Evolutionary conservation across 1,139 yeast species (phyloP).

Genomic region (Taphrina communis): DNA sequence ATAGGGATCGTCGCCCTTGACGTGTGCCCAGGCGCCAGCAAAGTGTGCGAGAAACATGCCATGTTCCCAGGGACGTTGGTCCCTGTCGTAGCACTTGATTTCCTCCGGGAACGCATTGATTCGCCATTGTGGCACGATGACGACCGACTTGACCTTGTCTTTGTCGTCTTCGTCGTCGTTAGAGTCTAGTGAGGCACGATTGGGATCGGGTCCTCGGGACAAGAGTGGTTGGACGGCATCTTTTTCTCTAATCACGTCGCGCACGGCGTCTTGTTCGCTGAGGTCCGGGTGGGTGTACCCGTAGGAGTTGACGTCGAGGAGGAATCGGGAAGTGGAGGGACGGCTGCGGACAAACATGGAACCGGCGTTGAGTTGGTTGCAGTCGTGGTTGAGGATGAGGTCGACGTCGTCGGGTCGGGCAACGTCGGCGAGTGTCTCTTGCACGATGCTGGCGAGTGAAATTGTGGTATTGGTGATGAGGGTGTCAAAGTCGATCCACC

Average conservation of each 20-base stretch:
- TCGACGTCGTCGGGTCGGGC: constrained; percentile 5
- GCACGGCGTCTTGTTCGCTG: constrained; percentile 15
- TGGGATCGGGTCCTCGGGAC: not conserved
- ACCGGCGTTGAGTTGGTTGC: constrained; percentile 13
- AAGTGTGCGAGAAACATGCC: constrained; percentile 19
- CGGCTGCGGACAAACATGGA: constrained; percentile 17
- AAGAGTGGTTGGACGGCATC: not conserved
- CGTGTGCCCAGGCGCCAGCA: constrained; percentile 18
- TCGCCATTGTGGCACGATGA: constrained; percentile 14
- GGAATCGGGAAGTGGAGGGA: not conserved
- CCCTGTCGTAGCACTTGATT: constrained; percentile 8
- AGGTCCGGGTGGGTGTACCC: constrained; percentile 12
- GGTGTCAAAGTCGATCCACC: constrained; percentile 20
- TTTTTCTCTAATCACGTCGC: not conserved
- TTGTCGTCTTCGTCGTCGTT: not conserved
- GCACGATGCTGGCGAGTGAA: constrained; percentile 2
- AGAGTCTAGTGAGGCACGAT: not conserved
- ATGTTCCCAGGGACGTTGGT: not conserved
- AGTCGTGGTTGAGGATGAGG: constrained; percentile 17
- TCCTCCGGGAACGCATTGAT: constrained; percentile 20
- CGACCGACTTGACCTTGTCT: not conserved
- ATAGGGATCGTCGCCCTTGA: constrained; percentile 7
- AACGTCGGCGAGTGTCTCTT: constrained; percentile 12
- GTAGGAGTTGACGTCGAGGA: not conserved
- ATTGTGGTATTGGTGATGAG: constrained; percentile 12